Conservation (phyloP, 177 flowering plant genomes). For the Tripterygium wilfordii region DNA sequence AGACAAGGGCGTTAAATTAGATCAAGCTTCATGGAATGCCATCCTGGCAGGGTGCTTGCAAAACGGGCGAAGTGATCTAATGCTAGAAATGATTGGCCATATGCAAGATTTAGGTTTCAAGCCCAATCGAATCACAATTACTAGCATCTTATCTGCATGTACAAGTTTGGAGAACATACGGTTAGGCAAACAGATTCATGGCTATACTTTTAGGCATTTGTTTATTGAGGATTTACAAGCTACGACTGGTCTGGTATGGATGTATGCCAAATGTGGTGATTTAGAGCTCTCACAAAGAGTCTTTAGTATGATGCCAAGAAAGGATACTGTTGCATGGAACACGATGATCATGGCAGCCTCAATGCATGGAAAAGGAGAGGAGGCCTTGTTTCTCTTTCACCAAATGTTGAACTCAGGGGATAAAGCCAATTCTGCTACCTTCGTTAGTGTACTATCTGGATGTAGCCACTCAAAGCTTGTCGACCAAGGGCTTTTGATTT, state of each 20-base stretch:
- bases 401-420: constrained; percentile 41
- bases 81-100: constrained; percentile 25
- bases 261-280: constrained; percentile 67
- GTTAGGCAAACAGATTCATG: constrained; percentile 51
- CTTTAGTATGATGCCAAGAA: constrained; percentile 30
- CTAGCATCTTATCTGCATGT: constrained; percentile 45
- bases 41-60: constrained; percentile 49
- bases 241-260: constrained; percentile 39
- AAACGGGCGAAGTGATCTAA: constrained; percentile 35
- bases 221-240: constrained; percentile 23
- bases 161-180: constrained; percentile 35
- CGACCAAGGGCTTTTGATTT: constrained; percentile 35
- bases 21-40: constrained; percentile 50
- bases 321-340: constrained; percentile 58
- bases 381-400: constrained; percentile 38
- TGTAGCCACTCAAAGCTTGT: constrained; percentile 58
- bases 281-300: constrained; percentile 31
- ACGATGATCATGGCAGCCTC: constrained; percentile 55
- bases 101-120: constrained; percentile 45
- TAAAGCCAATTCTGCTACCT: constrained; percentile 48
- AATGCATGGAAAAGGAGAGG: constrained; percentile 54
- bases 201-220: constrained; percentile 30
- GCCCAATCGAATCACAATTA: constrained; percentile 49
- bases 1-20: constrained; percentile 18
- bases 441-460: constrained; percentile 49